Base-by-base conservation (phyloP, 2,329 filamentous ascomycete species). In the Xylaria sp. region DNA sequence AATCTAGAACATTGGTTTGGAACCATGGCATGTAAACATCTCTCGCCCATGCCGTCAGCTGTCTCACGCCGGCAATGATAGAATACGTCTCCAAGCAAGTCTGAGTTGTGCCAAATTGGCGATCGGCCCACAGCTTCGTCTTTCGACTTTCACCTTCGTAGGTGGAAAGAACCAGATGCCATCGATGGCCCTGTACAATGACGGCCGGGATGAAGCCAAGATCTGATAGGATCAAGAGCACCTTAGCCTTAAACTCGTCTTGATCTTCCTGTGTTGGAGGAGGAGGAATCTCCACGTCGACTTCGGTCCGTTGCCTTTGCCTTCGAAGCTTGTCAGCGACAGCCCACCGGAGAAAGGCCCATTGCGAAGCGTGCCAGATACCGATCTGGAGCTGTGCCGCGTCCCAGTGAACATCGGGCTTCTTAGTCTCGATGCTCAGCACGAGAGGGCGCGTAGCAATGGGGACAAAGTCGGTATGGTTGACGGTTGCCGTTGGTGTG, bases 291-390 rank as follows among this genome's bases (percentile, higher is more conserved):
- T 33, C 6, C 22, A 7, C 29, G 10, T 4, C 4, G 33, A 22
- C 31, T 33, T 33, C n/a, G 33, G 1, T 38, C 20, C 51, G 3
- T 27, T 10, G 45, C 25, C 45, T 6, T 50, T 51, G 20, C 45
- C 44, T 31, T 42, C 7, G 45, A 3, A 63, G 36, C 54, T 58
- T 63, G 11, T 53, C 10, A 2, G 45, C n/a, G 6, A 58, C 53
- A 20, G 53, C 61, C 61, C 45, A 63, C 53, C 61, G 61, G n/a
- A 63, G 36, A 9, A 63, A 63, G 22, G 33, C 53, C 61, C 54
- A 63, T 53, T 63, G 53, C 53, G 61, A 54, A 51, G 54, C 61
- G 27, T 63, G 61, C 61, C 61, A 63, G 27, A 58, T 45, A 20
- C 61, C 61, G 36, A 58, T 63, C 54, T 63, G 54, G 36, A 63